Base-by-base conservation (phyloP, 2,329 filamentous ascomycete species). In the Colletotrichum truncatum region DNA sequence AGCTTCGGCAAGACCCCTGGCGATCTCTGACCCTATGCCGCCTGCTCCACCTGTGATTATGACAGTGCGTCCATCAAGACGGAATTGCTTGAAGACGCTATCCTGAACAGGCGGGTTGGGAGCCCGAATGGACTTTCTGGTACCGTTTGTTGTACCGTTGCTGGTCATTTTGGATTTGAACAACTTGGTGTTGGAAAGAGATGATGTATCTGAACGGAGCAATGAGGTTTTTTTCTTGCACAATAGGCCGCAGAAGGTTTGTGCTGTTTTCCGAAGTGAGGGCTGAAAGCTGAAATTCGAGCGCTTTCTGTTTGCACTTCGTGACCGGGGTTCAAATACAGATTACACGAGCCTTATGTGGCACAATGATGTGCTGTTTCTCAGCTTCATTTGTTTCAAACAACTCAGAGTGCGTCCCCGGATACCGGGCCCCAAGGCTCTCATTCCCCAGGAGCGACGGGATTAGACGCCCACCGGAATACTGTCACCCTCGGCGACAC, bases 31-130 rank as follows among this genome's bases (percentile, higher is more conserved):
- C 12, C 56, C 62, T 36, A 65, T 65, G 7, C 48, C 56, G 10
- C 48, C 48, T 10, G 62, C 43, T 28, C 62, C 49, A 16, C 62
- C 62, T 1, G 62, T 65, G 41, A 54, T 51, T 21, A 65, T 62
- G 30, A 45, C 41, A 9, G 41, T 55, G 8, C 49, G 48, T 34
- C 67, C 62, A 55, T 66, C 65, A 2, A 70, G 65, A 34, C 60
- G 45, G 45, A 59, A 59, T n/a, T 64, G 45, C 21, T 60, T 61
- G 34, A 69, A 64, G 28, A 64, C 54, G 26, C 60, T 64, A 23
- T 59, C 54, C 16, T 59, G 36, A 10, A 64, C 32, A 0, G 54
- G 45, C 4, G 60, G 60, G 16, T 52, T 59, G 36, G 54, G 38
- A 18, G 60, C 63, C 61, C 53, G 39, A 39, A 59, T 53, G 10